Base-by-base conservation (phyloP, 2,329 filamentous ascomycete species). In the Neonectria neomacrospora region DNA sequence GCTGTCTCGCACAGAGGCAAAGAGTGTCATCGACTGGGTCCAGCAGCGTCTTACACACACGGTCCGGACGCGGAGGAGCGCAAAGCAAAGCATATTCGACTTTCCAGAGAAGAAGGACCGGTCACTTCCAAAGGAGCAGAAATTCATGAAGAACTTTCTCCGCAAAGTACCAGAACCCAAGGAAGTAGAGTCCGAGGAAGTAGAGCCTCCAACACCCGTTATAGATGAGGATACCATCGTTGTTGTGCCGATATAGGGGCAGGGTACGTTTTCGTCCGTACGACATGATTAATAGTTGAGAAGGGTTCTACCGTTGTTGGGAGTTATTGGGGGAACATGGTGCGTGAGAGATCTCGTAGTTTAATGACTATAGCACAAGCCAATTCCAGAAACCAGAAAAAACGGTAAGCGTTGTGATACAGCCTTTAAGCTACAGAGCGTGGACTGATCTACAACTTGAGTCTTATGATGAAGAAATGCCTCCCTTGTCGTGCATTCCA, bases 21-120 rank as follows among this genome's bases (percentile, higher is more conserved):
- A 97, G 78, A 88, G 89, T 57, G 84, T 85, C 11, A 82, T 97
- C 41, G 91, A 96, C 71, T 85, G 89, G 61, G 80, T 97, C n/a
- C 85, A 90, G 62, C 88, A 91, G 71, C 87, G 94, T 58, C 81
- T 97, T 14, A 79, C 88, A 50, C 89, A 91, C 74, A 85, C 87
- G 3, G 89, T 95, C 51, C 85, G 93, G 52, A 91, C 91, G 11
- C 86, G 85, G 68, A 83, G 81, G 48, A 84, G 80, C 53, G 82
- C 81, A 11, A 87, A 84, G 72, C 82, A 81, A 62, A 84, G 80
- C 67, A 81, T 87, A 5, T 87, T 85, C 67, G 82, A 83, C 28
- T 23, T 78, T 4, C 71, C 64, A 4, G 76, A 64, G 67, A 74
- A 61, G 68, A 76, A 82, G 54, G 79, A 84, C 60, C 65, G 72